phyloP scores from a whole-genome alignment of 495 filamentous ascomycete species.

The Xylaria flabelliformis region DNA sequence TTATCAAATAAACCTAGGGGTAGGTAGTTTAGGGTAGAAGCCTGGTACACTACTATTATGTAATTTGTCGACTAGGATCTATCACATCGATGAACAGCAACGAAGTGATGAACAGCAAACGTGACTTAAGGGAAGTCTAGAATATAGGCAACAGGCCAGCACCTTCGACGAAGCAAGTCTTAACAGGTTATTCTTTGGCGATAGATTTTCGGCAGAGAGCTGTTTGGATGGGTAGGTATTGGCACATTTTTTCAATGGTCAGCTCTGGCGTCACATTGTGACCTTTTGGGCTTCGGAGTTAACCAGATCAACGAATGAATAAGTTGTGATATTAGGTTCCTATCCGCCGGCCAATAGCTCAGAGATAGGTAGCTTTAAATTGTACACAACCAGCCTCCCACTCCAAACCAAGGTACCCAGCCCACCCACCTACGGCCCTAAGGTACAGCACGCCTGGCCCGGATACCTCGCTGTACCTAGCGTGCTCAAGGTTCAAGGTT shows the following conservation, averaged over 20 bases:
- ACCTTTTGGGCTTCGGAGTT: neutral
- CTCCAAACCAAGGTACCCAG: neutral
- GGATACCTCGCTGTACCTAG: conserved; percentile 4
- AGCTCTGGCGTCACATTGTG: neutral
- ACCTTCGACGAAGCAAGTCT: neutral
- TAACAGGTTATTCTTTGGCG: neutral
- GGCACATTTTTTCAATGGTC: neutral
- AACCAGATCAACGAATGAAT: neutral
- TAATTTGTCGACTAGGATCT: conserved; percentile 8
- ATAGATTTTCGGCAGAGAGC: neutral
- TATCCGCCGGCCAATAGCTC: neutral
- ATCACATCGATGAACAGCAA: neutral
- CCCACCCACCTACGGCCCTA: neutral
- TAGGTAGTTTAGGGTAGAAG: neutral
- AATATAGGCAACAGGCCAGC: neutral
- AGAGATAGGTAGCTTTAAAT: neutral
- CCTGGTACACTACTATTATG: neutral
- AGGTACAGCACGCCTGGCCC: neutral
- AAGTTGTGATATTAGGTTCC: neutral
- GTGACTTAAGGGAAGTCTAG: neutral
- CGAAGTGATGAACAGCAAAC: neutral
- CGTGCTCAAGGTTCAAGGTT: conserved; percentile 16
- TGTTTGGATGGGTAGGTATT: neutral
- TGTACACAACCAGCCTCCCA: neutral
- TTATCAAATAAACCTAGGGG: neutral